A percentile compares a stretch with the other conserved stretches of the same genome.
Evolutionary conservation across 78 protist species (phyloP).

Genomic region (Protostelium mycophagum): DNA sequence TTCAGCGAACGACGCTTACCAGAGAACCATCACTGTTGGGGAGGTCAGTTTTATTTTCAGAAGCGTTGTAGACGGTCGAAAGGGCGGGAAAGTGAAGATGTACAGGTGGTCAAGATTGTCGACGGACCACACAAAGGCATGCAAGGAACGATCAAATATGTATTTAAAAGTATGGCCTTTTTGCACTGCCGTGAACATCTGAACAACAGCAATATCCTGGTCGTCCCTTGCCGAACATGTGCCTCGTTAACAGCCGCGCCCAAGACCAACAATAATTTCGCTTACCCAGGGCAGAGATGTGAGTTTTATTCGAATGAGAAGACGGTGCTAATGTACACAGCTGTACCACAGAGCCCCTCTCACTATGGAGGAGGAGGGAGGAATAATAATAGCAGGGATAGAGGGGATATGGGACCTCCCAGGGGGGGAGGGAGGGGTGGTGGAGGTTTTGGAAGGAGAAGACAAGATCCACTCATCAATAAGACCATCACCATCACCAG

Average conservation of each 20-base stretch:
- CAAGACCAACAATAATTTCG: no score
- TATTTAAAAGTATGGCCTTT: neutral
- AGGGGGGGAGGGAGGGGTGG: conserved; percentile 35
- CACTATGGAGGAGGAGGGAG: conserved; percentile 16
- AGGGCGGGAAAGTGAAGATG: no score
- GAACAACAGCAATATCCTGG: neutral
- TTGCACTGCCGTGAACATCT: neutral
- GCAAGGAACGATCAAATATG: neutral
- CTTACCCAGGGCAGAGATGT: no score
- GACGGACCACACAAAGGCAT: neutral
- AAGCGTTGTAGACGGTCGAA: neutral
- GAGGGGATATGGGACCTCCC: neutral
- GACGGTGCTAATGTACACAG: neutral
- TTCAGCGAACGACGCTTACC: conserved; percentile 38
- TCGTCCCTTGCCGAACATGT: neutral
- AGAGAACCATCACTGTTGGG: conserved; percentile 14
- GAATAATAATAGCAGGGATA: neutral
- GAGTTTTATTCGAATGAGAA: neutral
- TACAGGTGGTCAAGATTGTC: neutral
- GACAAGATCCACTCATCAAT: conserved; percentile 35
- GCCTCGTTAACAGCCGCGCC: neutral
- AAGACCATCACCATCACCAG: conserved; percentile 44
- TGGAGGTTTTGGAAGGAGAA: conserved; percentile 20
- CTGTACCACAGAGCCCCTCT: neutral
- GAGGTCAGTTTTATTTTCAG: conserved; percentile 33